Evolutionary conservation across 2,329 filamentous ascomycete genomes (phyloP).

Genomic region (Thelonectria rubi): DNA sequence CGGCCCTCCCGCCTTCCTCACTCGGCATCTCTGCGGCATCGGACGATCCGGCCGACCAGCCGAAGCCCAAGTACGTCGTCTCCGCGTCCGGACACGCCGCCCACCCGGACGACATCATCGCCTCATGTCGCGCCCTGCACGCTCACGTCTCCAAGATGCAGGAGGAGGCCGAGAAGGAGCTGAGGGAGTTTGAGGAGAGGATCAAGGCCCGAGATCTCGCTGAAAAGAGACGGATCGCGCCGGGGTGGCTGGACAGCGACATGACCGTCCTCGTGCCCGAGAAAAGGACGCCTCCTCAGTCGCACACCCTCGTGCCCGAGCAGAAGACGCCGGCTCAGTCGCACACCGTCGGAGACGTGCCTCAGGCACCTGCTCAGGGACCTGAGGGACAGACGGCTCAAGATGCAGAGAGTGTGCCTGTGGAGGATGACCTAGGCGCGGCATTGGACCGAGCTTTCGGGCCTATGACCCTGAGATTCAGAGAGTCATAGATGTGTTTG

Average conservation of each 20-base stretch:
- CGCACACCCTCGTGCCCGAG: constrained; percentile 71
- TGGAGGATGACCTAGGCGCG: constrained; percentile 61
- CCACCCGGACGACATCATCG: constrained; percentile 85
- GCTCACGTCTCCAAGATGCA: constrained; percentile 77
- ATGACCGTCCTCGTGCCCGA: constrained; percentile 75
- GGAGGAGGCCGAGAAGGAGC: constrained; percentile 71
- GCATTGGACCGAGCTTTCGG: constrained; percentile 68
- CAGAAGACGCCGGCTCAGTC: constrained; percentile 49
- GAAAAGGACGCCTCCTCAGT: too few species aligned
- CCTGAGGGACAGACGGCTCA: constrained; percentile 23
- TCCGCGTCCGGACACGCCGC: constrained; percentile 83
- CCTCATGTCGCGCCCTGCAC: constrained; percentile 81
- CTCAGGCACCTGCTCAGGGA: constrained; percentile 5
- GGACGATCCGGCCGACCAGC: constrained; percentile 46
- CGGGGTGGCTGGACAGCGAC: constrained; percentile 83
- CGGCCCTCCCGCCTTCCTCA: constrained; percentile 72
- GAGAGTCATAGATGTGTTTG: constrained; percentile 22
- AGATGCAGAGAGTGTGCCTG: constrained; percentile 31
- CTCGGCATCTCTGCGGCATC: constrained; percentile 50
- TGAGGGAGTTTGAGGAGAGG: constrained; percentile 75
- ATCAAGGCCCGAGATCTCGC: constrained; percentile 73
- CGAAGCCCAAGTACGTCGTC: constrained; percentile 77
- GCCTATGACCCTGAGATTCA: constrained; percentile 49
- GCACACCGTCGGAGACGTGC: constrained; percentile 38
- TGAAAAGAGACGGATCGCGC: constrained; percentile 81